Base-by-base conservation (phyloP, 2,329 filamentous ascomycete species). In the Talaromyces atroroseus region DNA sequence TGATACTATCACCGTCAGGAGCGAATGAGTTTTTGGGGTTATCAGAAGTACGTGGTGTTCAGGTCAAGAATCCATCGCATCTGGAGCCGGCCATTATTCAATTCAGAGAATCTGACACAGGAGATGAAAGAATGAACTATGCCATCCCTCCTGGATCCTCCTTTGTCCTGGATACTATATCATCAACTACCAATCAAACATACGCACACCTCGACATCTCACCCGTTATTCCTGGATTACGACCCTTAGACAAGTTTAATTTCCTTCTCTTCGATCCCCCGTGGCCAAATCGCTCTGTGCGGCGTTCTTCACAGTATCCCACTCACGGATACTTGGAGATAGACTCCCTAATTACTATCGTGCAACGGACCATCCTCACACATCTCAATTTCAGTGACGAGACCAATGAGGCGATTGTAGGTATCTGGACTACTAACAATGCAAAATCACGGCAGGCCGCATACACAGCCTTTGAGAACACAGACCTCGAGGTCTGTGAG, bases 401-500 rank as follows among this genome's bases (percentile, higher is more conserved):
- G 42, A 56, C 56, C 32, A 26, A 60, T n/a, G 38, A 57, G 14
- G 61, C 64, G 14, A 63, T 83, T 5, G 76, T 83, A 2, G 82
- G 74, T 1, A 75, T 86, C 20, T 86, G 83, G 83, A 79, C 84
- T 52, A 86, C 83, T 0, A 86, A 86, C 66, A 82, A 80, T 34
- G 66, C 71, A 16, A 75, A 76, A 18, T 66, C 82, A 14, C 74
- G 81, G 4, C 67, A 73, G 2, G 68, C 76, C 16, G 78, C 76
- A 68, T 59, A 80, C 65, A 45, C 72, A 60, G 45, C 74, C 57
- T 50, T 84, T 0, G 67, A 70, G 11, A 63, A 60, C 5, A 78
- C 78, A 64, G 78, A 77, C 5, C 71, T 86, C 3, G 63, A 69
- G 2, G 62, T 84, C 7, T 63, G 71, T 5, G 83, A 86, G 61